Evolutionary conservation across 768 basidiomycete species (phyloP).

Genomic region (Rhizopogon vesiculosus): DNA sequence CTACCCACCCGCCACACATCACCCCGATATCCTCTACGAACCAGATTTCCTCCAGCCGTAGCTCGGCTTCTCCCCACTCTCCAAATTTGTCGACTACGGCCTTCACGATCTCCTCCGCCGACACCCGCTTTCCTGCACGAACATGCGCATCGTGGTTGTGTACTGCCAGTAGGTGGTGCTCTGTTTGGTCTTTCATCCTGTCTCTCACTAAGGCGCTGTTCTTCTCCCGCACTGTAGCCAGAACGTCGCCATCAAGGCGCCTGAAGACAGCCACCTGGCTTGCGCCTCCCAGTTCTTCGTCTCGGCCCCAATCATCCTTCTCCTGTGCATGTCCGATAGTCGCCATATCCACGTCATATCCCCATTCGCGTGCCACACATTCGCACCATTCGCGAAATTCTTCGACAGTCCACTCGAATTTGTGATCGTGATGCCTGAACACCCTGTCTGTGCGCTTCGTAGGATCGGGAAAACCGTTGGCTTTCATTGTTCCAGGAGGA

Average conservation of each 20-base stretch:
- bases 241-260: constrained; percentile 34
- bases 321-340: constrained; percentile 58
- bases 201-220: constrained; percentile 23
- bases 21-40: constrained; percentile 36
- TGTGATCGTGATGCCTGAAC: constrained; percentile 82
- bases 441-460: constrained; percentile 67
- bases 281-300: constrained; percentile 59
- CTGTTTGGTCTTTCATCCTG: neutral
- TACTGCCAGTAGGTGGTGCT: constrained; percentile 43
- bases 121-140: constrained; percentile 36
- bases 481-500: constrained; percentile 39
- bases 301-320: constrained; percentile 69
- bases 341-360: constrained; percentile 58
- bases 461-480: constrained; percentile 64
- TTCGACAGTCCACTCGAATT: constrained; percentile 82
- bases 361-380: constrained; percentile 56
- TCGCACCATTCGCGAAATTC: constrained; percentile 70
- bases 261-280: constrained; percentile 63
- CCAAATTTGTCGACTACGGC: constrained; percentile 52
- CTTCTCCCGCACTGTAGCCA: constrained; percentile 17
- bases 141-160: constrained; percentile 52
- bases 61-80: constrained; percentile 41
- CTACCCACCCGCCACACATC: constrained; percentile 30
- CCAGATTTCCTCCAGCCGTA: constrained; percentile 41
- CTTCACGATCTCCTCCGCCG: constrained; percentile 43